phyloP scores from a whole-genome alignment of 257 asterid genomes.

The Rhazya stricta region DNA sequence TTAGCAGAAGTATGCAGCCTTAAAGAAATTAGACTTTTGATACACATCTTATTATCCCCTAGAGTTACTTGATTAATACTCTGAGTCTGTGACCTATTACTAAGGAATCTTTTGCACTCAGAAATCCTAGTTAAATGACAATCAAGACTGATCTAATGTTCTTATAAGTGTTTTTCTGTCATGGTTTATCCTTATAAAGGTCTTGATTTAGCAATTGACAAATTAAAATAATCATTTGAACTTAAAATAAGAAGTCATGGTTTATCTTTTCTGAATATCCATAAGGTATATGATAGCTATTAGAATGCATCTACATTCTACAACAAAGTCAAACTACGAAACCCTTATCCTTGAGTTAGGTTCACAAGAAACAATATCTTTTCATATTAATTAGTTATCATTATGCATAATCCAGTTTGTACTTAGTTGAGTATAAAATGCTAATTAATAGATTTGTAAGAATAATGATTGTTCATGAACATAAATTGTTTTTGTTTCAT shows the following conservation, averaged over 20 bases:
- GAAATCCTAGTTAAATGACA: too few relatives aligned
- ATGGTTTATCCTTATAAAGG: too few relatives aligned
- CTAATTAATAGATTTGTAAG: too few relatives aligned
- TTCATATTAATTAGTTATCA: too few relatives aligned
- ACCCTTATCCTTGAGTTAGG: slow-evolving; percentile 9
- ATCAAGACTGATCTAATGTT: not conserved
- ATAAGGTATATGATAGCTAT: not conserved
- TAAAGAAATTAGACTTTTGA: not conserved
- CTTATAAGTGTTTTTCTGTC: not conserved
- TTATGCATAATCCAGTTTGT: too few relatives aligned
- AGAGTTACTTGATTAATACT: not conserved
- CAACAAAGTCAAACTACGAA: slow-evolving; percentile 15
- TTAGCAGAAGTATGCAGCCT: too few relatives aligned
- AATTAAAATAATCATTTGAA: not conserved
- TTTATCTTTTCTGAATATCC: not conserved
- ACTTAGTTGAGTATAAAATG: too few relatives aligned
- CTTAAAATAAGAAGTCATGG: not conserved
- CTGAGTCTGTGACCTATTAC: not conserved
- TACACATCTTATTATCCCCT: not conserved
- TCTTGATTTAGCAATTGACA: too few relatives aligned
- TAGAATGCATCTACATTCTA: not conserved
- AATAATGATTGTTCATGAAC: too few relatives aligned
- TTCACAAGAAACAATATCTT: too few relatives aligned
- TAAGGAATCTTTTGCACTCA: not conserved
- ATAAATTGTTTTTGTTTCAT: too few relatives aligned